Evolutionary conservation across 139 green algal species (phyloP), one percentile per base, ranked within the genome.

Genomic region (Micractinium conductrix): DNA sequence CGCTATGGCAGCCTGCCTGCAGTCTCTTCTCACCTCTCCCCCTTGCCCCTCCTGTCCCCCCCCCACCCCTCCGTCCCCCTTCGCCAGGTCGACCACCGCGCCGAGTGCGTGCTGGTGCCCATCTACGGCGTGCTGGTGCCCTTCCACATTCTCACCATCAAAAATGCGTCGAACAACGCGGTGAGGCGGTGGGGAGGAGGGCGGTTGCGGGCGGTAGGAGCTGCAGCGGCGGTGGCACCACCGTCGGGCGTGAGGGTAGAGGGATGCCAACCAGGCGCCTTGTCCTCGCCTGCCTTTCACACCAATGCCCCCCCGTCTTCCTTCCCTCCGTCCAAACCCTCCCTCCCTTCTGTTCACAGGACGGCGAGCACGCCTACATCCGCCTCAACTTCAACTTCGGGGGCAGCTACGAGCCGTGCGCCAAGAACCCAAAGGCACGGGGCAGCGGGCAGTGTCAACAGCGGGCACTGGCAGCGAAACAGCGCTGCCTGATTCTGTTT

Each of bases 61-160:
- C 30, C 63, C 43, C 38, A 28, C 60, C 35, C 9, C 8, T 55
- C 19, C 8, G 8, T 9, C 53, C 53, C 53, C 26, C 8, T 21
- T 62, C 53, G 2, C 48, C 80, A 90, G 88, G 89, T 93, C 24
- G 97, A 99, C 89, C 63, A 88, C 44, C 88, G 91, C 44, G 85
- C 87, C 3, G 96, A 99, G 89, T 89, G 92, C 5, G 91, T 99
- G 33, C 88, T 99, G 68, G 86, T 99, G 84, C 97, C 97, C 63
- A 96, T 99, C 80, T 98, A 98, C 85, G 97, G 97, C 55, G 85
- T 98, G 67, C 83, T 99, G 79, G 96, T 99, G 75, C 97, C 97
- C 55, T 98, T 99, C 87, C 97, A 99, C 92, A 97, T 99, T 87
- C 94, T 95, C 30, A 97, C 93, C 9, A 87, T 99, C 58, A 96